phyloP scores from a whole-genome alignment of 2,329 filamentous ascomycete species.

The Neocatenulostroma microsporum region DNA sequence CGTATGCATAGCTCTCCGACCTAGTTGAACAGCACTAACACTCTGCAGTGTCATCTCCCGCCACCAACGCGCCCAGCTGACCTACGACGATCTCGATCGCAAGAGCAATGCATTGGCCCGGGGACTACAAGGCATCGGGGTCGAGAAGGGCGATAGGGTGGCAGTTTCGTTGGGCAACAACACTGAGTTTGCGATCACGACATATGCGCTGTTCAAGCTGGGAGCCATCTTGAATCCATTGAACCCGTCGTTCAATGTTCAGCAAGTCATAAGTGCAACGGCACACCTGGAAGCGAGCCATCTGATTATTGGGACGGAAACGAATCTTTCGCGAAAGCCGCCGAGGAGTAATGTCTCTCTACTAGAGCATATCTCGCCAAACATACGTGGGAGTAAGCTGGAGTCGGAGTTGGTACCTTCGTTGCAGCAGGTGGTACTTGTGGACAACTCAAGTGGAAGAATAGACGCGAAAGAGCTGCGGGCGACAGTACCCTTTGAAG shows the following conservation, averaged over 20 bases:
- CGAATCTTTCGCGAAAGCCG: constrained; percentile 63
- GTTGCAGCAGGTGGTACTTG: constrained; percentile 61
- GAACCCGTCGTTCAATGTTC: constrained; percentile 78
- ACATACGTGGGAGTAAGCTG: constrained; percentile 29
- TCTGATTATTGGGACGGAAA: constrained; percentile 78
- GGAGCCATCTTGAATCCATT: constrained; percentile 88
- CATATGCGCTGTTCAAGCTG: constrained; percentile 87
- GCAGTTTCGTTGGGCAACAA: constrained; percentile 82
- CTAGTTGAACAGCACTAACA: constrained; percentile 4
- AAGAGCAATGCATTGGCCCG: constrained; percentile 68
- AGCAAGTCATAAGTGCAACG: constrained; percentile 71
- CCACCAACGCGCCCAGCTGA: constrained; percentile 58
- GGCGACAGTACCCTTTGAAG: constrained; percentile 39
- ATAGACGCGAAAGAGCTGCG: constrained; percentile 39
- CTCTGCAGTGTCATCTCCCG: constrained; percentile 47
- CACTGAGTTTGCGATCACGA: constrained; percentile 72
- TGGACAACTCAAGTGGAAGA: constrained; percentile 64
- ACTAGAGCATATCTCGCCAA: constrained; percentile 38
- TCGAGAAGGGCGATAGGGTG: constrained; percentile 74
- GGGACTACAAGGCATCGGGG: constrained; percentile 60
- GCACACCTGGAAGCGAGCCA: constrained; percentile 65
- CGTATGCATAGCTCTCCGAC: constrained; percentile 34
- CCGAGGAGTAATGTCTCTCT: constrained; percentile 54
- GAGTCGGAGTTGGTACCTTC: constrained; percentile 57
- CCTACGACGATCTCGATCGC: constrained; percentile 66